phyloP scores from a whole-genome alignment of 176 grass and related monocot species.

The Microstegium vimineum region DNA sequence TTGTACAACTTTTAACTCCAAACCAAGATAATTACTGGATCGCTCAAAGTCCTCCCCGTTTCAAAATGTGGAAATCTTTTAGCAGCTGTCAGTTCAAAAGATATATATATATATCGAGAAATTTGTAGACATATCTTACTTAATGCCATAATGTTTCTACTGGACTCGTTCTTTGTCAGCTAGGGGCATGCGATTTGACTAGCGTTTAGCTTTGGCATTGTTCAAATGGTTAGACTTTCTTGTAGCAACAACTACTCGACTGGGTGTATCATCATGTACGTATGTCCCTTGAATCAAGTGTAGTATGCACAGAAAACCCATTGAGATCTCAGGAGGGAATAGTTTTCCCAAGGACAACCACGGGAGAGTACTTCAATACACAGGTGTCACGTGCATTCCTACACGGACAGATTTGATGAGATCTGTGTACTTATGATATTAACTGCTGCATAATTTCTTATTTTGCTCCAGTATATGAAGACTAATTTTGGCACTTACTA shows the following conservation, averaged over 20 bases:
- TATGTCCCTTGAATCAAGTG: neutral
- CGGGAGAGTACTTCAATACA: constrained; percentile 5
- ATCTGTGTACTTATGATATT: neutral
- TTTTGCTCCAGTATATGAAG: neutral
- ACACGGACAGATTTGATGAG: neutral
- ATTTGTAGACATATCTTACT: constrained; percentile 8
- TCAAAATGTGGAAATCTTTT: constrained; percentile 15
- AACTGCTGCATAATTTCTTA: constrained; percentile 18
- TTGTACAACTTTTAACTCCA: neutral
- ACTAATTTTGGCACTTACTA: neutral
- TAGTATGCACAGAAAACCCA: neutral
- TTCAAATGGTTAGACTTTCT: neutral
- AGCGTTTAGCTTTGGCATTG: neutral
- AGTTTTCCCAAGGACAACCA: neutral
- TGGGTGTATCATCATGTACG: neutral
- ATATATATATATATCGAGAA: constrained; percentile 13
- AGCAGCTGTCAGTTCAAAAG: neutral
- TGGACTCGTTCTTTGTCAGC: neutral
- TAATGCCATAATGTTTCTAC: constrained; percentile 4
- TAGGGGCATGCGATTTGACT: constrained; percentile 1
- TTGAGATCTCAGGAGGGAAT: neutral
- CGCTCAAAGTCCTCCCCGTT: neutral
- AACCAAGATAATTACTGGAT: neutral
- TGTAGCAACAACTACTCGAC: constrained; percentile 11
- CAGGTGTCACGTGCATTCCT: constrained; percentile 23